These are phyloP conservation scores for Pseudopithomyces chartarum DNA, from an alignment of 2,329 filamentous ascomycete genomes.

Conservation along the genomic window DNA sequence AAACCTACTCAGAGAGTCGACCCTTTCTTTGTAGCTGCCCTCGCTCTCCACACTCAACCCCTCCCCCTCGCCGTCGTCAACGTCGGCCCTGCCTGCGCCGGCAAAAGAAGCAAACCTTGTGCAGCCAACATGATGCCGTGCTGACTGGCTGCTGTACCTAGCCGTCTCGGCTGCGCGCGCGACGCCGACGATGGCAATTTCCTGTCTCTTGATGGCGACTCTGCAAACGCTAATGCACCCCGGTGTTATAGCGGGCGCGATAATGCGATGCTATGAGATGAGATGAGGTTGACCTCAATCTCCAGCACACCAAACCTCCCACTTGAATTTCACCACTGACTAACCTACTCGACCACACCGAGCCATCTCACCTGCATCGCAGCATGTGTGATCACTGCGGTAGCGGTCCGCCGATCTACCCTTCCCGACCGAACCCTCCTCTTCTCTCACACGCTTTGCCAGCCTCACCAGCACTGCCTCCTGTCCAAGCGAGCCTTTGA, in stretches of 20 bases:
- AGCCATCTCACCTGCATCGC: background rate
- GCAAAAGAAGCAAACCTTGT: background rate
- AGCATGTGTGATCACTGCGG: background rate
- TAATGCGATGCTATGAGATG: too few species aligned
- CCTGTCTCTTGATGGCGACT: background rate
- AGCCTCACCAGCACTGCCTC: background rate
- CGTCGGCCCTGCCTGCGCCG: background rate
- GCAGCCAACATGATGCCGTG: background rate
- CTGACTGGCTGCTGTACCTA: background rate
- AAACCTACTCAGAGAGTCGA: too few species aligned
- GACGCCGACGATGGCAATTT: conserved; percentile 2
- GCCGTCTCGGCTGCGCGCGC: background rate
- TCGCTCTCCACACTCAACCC: too few species aligned
- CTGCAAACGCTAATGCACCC: background rate
- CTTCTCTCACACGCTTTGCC: background rate
- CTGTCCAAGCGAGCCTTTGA: too few species aligned
- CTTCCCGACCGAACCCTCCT: conserved; percentile 1
- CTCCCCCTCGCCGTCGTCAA: background rate
- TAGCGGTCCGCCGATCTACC: conserved; percentile 9
- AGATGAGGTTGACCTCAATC: conserved; percentile 3
- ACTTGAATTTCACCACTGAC: background rate
- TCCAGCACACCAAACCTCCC: conserved; percentile 1
- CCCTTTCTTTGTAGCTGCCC: too few species aligned
- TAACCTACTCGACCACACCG: background rate
- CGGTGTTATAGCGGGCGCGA: too few species aligned